A percentile compares a stretch with the other conserved stretches of the same genome.
phyloP scores from a whole-genome alignment of 2,329 filamentous ascomycete species.

The Aspergillus sp. region DNA sequence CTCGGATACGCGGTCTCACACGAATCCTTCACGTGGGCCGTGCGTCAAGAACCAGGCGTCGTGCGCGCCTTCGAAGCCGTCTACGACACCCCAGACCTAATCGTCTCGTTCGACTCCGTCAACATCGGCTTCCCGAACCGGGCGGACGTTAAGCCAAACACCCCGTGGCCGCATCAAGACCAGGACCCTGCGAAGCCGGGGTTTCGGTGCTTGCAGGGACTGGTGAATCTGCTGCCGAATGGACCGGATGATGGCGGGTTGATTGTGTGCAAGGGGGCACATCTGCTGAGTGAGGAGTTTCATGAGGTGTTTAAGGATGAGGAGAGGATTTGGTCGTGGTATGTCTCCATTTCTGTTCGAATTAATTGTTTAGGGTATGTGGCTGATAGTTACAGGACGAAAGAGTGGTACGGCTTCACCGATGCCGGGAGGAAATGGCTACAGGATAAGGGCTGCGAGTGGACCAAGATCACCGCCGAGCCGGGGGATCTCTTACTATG shows the following conservation, averaged over 20 bases:
- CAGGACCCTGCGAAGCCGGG: conserved; percentile 47
- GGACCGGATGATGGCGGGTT: conserved; percentile 41
- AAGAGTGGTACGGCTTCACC: conserved; percentile 33
- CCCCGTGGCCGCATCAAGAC: conserved; percentile 50
- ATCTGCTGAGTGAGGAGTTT: conserved; percentile 33
- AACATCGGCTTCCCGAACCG: conserved; percentile 47
- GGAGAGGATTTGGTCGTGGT: conserved; percentile 20
- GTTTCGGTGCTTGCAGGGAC: conserved; percentile 51
- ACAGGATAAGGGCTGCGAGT: conserved; percentile 27
- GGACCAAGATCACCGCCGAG: conserved; percentile 41
- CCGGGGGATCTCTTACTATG: conserved; percentile 48
- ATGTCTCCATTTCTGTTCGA: background rate
- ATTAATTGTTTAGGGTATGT: no score
- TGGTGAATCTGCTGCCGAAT: conserved; percentile 45
- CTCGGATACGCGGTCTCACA: conserved; percentile 49
- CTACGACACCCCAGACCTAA: conserved; percentile 46
- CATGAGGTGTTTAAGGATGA: conserved; percentile 29
- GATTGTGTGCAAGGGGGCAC: conserved; percentile 34
- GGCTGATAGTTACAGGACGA: conserved; percentile 17
- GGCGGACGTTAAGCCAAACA: conserved; percentile 25
- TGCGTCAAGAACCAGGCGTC: conserved; percentile 49
- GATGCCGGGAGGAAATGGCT: conserved; percentile 35
- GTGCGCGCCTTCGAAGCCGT: conserved; percentile 49
- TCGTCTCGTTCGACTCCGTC: conserved; percentile 52
- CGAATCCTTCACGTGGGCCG: conserved; percentile 51